Evolutionary conservation across 352 stramenopile species (phyloP).

Genomic region (Phytophthora cactorum): DNA sequence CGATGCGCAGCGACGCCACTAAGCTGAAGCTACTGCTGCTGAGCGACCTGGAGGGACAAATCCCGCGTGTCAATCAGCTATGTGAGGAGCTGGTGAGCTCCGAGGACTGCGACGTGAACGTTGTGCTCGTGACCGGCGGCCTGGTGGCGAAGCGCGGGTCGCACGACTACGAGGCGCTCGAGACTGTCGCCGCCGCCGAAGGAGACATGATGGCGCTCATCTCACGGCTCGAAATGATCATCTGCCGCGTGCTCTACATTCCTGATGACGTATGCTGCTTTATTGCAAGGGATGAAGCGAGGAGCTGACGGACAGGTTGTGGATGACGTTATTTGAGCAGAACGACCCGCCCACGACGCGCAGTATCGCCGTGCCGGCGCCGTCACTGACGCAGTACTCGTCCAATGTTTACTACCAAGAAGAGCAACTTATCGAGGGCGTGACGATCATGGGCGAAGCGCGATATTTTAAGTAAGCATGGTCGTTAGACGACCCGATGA

Average conservation of each 20-base stretch:
- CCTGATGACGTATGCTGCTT: slow-evolving; percentile 55
- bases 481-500: not conserved
- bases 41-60: slow-evolving; percentile 71
- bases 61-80: slow-evolving; percentile 73
- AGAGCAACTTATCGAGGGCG: slow-evolving; percentile 46
- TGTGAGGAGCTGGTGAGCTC: slow-evolving; percentile 81
- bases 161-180: slow-evolving; percentile 58
- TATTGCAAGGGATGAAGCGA: not conserved
- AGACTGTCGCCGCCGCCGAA: slow-evolving; percentile 75
- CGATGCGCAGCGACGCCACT: slow-evolving; percentile 25
- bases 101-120: slow-evolving; percentile 65
- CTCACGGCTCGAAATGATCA: slow-evolving; percentile 87
- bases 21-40: slow-evolving; percentile 80
- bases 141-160: slow-evolving; percentile 55
- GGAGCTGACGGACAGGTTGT: slow-evolving; percentile 20
- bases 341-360: slow-evolving; percentile 83
- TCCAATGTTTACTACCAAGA: slow-evolving; percentile 68
- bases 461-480: slow-evolving; percentile 61
- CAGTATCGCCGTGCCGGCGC: slow-evolving; percentile 50
- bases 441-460: slow-evolving; percentile 56
- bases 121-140: slow-evolving; percentile 78
- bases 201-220: slow-evolving; percentile 91
- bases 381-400: slow-evolving; percentile 85
- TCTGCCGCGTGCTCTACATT: slow-evolving; percentile 87
- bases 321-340: slow-evolving; percentile 33